phyloP scores from a whole-genome alignment of 2,329 filamentous ascomycete genomes.

The Annulohypoxylon truncatum region DNA sequence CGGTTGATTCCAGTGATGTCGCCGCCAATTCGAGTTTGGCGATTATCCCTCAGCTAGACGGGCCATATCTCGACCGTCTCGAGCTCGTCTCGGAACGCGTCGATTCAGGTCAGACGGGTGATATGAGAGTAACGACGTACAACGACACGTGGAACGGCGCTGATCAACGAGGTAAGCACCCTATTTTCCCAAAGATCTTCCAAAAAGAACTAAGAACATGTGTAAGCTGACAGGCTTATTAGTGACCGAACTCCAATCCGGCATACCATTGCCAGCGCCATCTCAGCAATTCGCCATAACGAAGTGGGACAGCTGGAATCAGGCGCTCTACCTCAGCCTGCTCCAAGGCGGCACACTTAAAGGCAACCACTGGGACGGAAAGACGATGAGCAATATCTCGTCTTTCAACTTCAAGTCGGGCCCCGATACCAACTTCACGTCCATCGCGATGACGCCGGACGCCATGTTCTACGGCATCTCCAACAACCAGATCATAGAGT shows the following conservation, averaged over 20 bases:
- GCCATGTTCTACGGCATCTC: conserved; percentile 47
- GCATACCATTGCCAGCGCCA: conserved; percentile 30
- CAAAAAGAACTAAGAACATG: too few relatives aligned
- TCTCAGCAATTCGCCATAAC: conserved; percentile 42
- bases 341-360: conserved; percentile 31
- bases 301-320: conserved; percentile 41
- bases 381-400: conserved; percentile 32
- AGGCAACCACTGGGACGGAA: conserved; percentile 35
- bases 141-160: conserved; percentile 37
- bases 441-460: conserved; percentile 44
- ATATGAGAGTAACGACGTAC: conserved; percentile 37
- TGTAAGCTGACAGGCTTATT: conserved; percentile 19
- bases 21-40: conserved; percentile 42
- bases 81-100: conserved; percentile 38
- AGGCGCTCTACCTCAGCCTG: conserved; percentile 40
- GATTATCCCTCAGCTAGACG: conserved; percentile 38
- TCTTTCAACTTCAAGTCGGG: conserved; percentile 42
- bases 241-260: conserved; percentile 33
- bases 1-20: conserved; percentile 33
- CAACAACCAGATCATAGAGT: conserved; percentile 43
- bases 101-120: conserved; percentile 20
- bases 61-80: conserved; percentile 30
- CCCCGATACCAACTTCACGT: conserved; percentile 41
- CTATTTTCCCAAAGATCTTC: not conserved
- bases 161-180: conserved; percentile 32